Evolutionary conservation across 441 rosid genomes (phyloP).

Genomic region (Biscutella laevigata): DNA sequence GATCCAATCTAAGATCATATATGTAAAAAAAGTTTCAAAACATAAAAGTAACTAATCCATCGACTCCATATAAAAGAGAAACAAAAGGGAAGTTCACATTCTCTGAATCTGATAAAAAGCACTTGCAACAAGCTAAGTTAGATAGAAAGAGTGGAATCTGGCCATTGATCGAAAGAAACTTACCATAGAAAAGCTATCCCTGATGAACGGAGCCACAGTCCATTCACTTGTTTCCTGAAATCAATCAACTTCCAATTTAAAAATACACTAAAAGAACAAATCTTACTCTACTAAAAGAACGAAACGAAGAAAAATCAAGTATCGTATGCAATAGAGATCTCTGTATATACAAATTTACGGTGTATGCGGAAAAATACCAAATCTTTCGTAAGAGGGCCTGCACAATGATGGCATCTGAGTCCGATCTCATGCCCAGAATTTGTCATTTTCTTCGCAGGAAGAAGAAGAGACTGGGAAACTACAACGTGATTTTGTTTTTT

Average conservation of each 20-base stretch:
- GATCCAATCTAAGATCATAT: slow-evolving; percentile 62
- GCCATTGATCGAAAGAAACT: not conserved
- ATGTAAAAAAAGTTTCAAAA: slow-evolving; percentile 7
- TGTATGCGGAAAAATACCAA: slow-evolving; percentile 38
- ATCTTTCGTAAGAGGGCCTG: slow-evolving; percentile 78
- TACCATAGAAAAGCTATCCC: slow-evolving; percentile 96
- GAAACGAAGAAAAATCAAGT: not conserved
- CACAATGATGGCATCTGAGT: slow-evolving; percentile 76
- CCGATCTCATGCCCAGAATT: slow-evolving; percentile 27
- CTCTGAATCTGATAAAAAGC: too few species aligned
- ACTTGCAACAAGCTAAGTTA: not conserved
- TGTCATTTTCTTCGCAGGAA: slow-evolving; percentile 27
- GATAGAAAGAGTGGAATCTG: not conserved
- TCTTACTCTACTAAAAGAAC: not conserved
- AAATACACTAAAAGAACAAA: not conserved
- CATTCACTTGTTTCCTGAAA: slow-evolving; percentile 78
- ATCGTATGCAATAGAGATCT: too few species aligned
- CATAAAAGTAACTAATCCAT: not conserved
- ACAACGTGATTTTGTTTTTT: not conserved
- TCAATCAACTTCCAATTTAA: not conserved
- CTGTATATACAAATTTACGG: not conserved
- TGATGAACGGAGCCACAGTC: slow-evolving; percentile 69
- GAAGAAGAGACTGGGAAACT: slow-evolving; percentile 4
- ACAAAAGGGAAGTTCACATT: not conserved
- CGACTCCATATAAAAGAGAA: not conserved